Conservation (phyloP, 495 filamentous ascomycete species). For the Articulospora tetracladia region DNA sequence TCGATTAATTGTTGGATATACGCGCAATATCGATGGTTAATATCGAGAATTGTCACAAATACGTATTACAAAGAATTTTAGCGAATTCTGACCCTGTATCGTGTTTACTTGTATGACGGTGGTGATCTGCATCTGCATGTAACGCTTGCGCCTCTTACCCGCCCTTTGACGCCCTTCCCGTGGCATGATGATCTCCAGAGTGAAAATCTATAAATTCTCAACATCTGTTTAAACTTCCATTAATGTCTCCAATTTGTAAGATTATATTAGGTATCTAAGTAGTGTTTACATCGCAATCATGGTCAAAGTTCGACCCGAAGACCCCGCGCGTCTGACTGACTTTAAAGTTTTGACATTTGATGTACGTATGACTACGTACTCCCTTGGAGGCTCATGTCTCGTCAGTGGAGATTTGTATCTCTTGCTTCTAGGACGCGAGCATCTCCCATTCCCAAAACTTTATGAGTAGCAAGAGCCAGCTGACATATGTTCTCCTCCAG, state of each 20-base stretch:
- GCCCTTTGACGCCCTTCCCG: neutral
- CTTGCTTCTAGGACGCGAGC: no score
- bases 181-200: neutral
- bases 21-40: neutral
- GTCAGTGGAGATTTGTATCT: no score
- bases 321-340: slow-evolving; percentile 7
- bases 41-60: neutral
- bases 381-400: no score
- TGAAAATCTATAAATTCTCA: neutral
- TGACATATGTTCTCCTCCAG: neutral
- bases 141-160: no score
- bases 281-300: slow-evolving; percentile 1
- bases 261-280: no score
- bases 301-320: slow-evolving; percentile 9
- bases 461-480: no score
- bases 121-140: neutral
- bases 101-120: neutral
- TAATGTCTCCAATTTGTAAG: no score
- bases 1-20: slow-evolving; percentile 15
- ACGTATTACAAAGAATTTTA: neutral
- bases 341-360: slow-evolving; percentile 63
- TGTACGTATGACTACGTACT: slow-evolving; percentile 26
- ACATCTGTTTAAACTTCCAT: no score
- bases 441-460: no score
- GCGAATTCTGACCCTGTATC: neutral